These are phyloP conservation scores for Ophidiomyces ophidiicola DNA, from an alignment of 2,329 filamentous ascomycete genomes.

Conservation along the genomic window DNA sequence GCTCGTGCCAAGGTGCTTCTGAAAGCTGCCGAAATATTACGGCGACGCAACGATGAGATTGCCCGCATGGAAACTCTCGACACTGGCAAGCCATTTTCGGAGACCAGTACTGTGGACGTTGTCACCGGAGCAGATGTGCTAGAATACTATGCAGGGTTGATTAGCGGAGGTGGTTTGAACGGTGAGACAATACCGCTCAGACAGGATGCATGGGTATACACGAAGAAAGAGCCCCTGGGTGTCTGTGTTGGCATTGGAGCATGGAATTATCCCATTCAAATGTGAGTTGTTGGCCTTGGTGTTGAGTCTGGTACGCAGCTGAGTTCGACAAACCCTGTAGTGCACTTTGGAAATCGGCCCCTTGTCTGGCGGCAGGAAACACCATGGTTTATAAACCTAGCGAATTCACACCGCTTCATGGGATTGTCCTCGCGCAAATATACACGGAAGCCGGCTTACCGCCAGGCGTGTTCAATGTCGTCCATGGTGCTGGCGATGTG, in stretches of 20 bases:
- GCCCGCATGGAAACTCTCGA: conserved; percentile 70
- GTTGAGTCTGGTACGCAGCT: not conserved
- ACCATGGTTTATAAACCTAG: conserved; percentile 87
- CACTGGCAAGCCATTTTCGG: conserved; percentile 73
- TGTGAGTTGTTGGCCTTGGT: conserved; percentile 31
- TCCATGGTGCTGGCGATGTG: conserved; percentile 67
- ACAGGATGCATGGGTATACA: conserved; percentile 69
- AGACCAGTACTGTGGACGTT: conserved; percentile 74
- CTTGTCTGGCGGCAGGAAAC: conserved; percentile 74
- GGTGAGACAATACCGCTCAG: conserved; percentile 66
- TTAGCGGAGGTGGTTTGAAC: conserved; percentile 65
- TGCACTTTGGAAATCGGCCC: conserved; percentile 77
- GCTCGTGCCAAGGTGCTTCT: conserved; percentile 67
- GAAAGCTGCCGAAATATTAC: conserved; percentile 60
- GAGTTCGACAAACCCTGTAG: conserved; percentile 17
- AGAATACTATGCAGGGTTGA: conserved; percentile 72
- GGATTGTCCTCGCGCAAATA: conserved; percentile 59
- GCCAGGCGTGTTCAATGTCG: conserved; percentile 73
- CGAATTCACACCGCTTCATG: conserved; percentile 77
- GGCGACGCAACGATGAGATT: conserved; percentile 65
- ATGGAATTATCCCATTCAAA: conserved; percentile 88
- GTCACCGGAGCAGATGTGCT: conserved; percentile 73
- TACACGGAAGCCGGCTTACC: conserved; percentile 70
- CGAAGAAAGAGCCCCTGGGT: conserved; percentile 66
- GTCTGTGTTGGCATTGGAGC: conserved; percentile 80